Evolutionary conservation across 352 stramenopile genomes (phyloP), one percentile per base, ranked within the genome.

Genomic region (Pythium myriotylum): DNA sequence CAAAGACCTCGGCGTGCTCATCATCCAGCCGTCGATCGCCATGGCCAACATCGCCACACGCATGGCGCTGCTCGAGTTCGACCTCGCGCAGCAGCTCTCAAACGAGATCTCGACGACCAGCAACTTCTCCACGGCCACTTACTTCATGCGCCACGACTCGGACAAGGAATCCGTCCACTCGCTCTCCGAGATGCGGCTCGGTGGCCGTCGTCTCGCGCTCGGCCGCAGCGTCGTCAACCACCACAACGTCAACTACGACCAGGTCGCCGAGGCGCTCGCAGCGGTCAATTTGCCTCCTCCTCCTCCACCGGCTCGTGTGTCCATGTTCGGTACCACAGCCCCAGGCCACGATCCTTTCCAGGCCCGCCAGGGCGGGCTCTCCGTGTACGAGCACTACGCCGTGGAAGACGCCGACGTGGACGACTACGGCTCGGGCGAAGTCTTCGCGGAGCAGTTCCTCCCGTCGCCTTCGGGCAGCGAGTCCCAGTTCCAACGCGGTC

Each of bases 371-470:
- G 51, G 63, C 20, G 55, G 59, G 5, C 74, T 77, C 59, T 87
- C 79, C 12, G 77, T 72, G 9, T 89, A 89, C 57, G 77, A 89
- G 53, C 72, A 87, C 72, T 89, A 83, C 56, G 79, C 80, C 26
- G 65, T 88, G 33, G 71, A 85, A 42, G 71, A 81, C 19, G 70
- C 81, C 41, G 53, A 64, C 46, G 33, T 57, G 7, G 53, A 65
- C 10, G 64, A 71, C 26, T 73, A 83, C 54, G 40, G 51, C 8
- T 14, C 29, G 14, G 59, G 68, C 9, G 66, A 71, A 9, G 75
- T 84, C 26, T 85, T 85, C 47, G 74, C 78, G 43, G 64, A 70
- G 20, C 75, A 85, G 37, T 86, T 74, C 42, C 50, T 74, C 7
- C 55, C 65, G 27, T 73, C 67, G 23, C 79, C 73, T 20, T 62